phyloP scores from a whole-genome alignment of 345 rosid species.

The Hypericum perforatum region DNA sequence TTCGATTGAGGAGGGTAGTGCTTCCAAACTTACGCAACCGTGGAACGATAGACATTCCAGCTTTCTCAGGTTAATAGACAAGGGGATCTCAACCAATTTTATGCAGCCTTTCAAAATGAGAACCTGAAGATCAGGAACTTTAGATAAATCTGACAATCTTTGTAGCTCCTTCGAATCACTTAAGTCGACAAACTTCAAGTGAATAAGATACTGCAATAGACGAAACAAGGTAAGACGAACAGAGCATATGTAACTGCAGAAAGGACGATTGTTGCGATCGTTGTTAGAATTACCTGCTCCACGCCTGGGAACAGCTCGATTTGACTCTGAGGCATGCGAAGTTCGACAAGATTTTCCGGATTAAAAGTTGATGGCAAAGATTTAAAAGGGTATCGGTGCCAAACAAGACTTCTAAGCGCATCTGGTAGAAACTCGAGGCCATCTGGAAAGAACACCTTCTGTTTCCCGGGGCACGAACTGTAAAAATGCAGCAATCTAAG shows the following conservation, averaged over 20 bases:
- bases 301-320: constrained; percentile 9
- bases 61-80: background rate
- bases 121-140: constrained; percentile 6
- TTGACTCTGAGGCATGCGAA: constrained; percentile 3
- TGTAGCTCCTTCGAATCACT: constrained; percentile 7
- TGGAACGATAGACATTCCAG: too few species aligned
- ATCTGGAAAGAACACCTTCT: background rate
- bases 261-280: background rate
- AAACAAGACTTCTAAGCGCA: constrained; percentile 8
- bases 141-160: background rate
- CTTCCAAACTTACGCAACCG: too few species aligned
- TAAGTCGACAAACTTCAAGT: constrained; percentile 8
- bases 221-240: background rate
- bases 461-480: background rate
- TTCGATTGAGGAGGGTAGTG: too few species aligned
- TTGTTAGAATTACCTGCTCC: background rate
- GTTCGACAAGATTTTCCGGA: constrained; percentile 6
- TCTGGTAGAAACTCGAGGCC: constrained; percentile 3
- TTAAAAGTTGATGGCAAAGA: constrained; percentile 11
- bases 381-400: constrained; percentile 14
- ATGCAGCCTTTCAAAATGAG: constrained; percentile 7
- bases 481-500: constrained; percentile 23
- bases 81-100: background rate
- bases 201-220: constrained; percentile 4
- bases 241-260: background rate